Evolutionary conservation across 306 rosid genomes (phyloP).

Genomic region (Quercus parvula): DNA sequence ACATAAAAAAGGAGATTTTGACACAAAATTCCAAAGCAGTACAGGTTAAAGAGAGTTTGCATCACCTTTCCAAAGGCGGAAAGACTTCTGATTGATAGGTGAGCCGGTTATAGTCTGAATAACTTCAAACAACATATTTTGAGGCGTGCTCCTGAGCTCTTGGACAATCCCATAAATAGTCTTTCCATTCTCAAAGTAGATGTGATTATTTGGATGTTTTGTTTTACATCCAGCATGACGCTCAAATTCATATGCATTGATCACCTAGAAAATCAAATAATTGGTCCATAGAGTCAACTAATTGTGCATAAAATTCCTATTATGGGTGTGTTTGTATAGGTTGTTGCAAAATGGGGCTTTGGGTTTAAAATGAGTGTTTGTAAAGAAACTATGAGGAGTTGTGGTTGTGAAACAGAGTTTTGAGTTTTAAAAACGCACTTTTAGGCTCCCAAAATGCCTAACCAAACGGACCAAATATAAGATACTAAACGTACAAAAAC

Average conservation of each 20-base stretch:
- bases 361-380: no score
- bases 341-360: no score
- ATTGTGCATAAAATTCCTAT: conserved; percentile 3
- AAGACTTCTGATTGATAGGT: conserved; percentile 70
- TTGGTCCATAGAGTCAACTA: conserved; percentile 2
- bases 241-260: conserved; percentile 81
- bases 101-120: conserved; percentile 78
- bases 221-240: conserved; percentile 85
- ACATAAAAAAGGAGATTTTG: neutral
- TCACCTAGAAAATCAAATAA: conserved; percentile 40
- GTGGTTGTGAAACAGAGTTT: no score
- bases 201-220: conserved; percentile 81
- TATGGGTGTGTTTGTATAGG: no score
- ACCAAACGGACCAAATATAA: neutral
- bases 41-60: neutral
- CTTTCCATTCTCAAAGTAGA: conserved; percentile 81
- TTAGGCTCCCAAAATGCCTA: no score
- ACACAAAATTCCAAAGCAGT: neutral
- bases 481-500: conserved; percentile 12
- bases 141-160: conserved; percentile 81
- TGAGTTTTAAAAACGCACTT: no score
- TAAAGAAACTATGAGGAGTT: no score
- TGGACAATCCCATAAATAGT: conserved; percentile 78
- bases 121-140: conserved; percentile 62
- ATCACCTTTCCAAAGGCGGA: conserved; percentile 67